These are phyloP conservation scores for Suillus weaverae DNA, from an alignment of 768 basidiomycete genomes.

Conservation along the genomic window DNA sequence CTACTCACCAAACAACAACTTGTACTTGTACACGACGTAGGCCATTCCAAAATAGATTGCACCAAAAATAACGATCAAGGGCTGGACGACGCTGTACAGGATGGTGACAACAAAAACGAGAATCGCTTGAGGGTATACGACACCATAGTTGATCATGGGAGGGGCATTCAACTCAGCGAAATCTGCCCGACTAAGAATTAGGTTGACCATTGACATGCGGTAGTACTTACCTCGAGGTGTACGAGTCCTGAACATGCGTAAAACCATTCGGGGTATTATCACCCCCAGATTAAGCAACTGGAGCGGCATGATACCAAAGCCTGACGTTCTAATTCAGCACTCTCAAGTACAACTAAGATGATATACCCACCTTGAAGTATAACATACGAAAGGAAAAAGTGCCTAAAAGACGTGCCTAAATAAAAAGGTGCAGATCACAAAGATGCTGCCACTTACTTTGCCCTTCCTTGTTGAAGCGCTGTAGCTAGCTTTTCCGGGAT, in stretches of 20 bases:
- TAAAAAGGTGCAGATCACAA: constrained; percentile 11
- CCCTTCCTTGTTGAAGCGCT: constrained; percentile 75
- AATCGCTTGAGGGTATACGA: constrained; percentile 96
- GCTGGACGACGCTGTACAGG: constrained; percentile 94
- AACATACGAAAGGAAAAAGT: constrained; percentile 85
- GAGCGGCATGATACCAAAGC: constrained; percentile 91
- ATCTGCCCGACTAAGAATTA: constrained; percentile 49
- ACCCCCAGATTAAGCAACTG: constrained; percentile 92
- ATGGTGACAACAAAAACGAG: constrained; percentile 94
- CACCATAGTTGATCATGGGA: constrained; percentile 97
- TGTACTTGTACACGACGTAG: constrained; percentile 98
- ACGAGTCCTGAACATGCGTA: constrained; percentile 73
- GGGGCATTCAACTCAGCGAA: constrained; percentile 96
- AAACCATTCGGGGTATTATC: constrained; percentile 76
- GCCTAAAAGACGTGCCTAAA: constrained; percentile 36
- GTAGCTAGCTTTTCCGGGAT: constrained; percentile 91
- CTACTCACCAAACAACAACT: constrained; percentile 83
- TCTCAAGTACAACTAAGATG: background rate
- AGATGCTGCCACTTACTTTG: constrained; percentile 45
- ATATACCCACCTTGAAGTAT: constrained; percentile 67
- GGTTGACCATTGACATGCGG: background rate
- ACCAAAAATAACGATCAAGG: constrained; percentile 92
- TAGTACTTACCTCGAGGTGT: constrained; percentile 78
- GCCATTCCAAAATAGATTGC: constrained; percentile 95
- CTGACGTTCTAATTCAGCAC: constrained; percentile 36